Evolutionary conservation across 805 yeast species (phyloP).

Genomic region (Metschnikowia continentalis): DNA sequence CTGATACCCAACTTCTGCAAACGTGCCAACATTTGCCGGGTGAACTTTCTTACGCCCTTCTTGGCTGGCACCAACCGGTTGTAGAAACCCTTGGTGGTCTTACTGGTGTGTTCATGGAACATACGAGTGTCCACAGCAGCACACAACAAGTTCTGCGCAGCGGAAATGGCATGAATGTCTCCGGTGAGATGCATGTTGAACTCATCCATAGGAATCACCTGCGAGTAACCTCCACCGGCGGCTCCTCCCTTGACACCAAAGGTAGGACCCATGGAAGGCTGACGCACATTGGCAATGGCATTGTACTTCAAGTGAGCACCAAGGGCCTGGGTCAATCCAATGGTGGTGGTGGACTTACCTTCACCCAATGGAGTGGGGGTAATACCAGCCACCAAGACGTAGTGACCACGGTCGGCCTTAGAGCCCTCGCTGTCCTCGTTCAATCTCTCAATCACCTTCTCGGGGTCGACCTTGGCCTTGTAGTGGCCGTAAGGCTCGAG

Average conservation of each 20-base stretch:
- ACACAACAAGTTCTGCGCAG: constrained; percentile 89
- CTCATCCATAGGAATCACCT: constrained; percentile 98
- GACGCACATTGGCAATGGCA: constrained; percentile 92
- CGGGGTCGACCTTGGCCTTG: constrained; percentile 78
- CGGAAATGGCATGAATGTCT: constrained; percentile 93
- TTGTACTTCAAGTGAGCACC: constrained; percentile 84
- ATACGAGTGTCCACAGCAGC: constrained; percentile 97
- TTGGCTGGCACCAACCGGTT: constrained; percentile 82
- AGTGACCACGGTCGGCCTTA: constrained; percentile 68
- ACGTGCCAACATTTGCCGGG: constrained; percentile 74
- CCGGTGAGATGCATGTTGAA: constrained; percentile 97
- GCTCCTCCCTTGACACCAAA: constrained; percentile 99
- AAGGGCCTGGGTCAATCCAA: constrained; percentile 94
- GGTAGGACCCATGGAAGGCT: constrained; percentile 98
- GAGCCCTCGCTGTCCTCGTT: constrained; percentile 66
- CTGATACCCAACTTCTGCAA: constrained; percentile 75
- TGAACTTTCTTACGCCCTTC: constrained; percentile 74
- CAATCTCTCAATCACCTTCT: constrained; percentile 37
- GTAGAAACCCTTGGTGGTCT: constrained; percentile 70
- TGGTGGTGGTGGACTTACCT: constrained; percentile 95
- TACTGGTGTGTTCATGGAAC: constrained; percentile 90
- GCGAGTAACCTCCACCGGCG: constrained; percentile 98
- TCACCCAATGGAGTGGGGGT: constrained; percentile 98
- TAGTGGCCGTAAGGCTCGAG: constrained; percentile 83
- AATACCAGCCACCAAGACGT: constrained; percentile 91